phyloP scores from a whole-genome alignment of 2,329 filamentous ascomycete genomes.

The Diaporthe ilicicola region DNA sequence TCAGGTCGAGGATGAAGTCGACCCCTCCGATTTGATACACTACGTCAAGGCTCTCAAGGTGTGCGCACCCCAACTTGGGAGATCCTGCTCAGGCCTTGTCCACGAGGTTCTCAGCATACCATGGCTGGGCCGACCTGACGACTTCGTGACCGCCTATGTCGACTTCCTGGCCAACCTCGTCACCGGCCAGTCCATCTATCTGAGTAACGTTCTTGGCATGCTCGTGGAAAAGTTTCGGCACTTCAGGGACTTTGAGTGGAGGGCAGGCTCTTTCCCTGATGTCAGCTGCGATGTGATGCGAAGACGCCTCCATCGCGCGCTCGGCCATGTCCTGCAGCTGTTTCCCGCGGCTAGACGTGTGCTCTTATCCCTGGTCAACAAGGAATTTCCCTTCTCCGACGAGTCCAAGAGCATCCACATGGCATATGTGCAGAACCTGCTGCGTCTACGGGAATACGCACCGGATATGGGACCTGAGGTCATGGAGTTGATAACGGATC shows the following conservation, averaged over 20 bases:
- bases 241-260: constrained; percentile 55
- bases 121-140: constrained; percentile 71
- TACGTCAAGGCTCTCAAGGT: constrained; percentile 71
- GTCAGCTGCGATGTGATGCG: constrained; percentile 74
- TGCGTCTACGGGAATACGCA: constrained; percentile 79
- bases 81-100: constrained; percentile 67
- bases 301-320: constrained; percentile 76
- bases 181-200: constrained; percentile 83
- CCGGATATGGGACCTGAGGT: constrained; percentile 82
- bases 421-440: constrained; percentile 86
- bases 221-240: constrained; percentile 80
- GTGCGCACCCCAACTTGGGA: constrained; percentile 67
- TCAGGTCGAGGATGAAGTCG: constrained; percentile 56
- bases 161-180: constrained; percentile 77
- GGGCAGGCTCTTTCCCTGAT: constrained; percentile 60
- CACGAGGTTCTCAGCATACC: constrained; percentile 66
- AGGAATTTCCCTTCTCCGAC: constrained; percentile 78
- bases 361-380: constrained; percentile 71
- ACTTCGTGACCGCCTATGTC: constrained; percentile 73
- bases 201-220: constrained; percentile 78
- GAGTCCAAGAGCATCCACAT: constrained; percentile 83
- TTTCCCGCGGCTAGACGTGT: constrained; percentile 81
- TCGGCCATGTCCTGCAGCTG: constrained; percentile 80
- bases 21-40: constrained; percentile 64
- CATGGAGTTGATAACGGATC: constrained; percentile 82